Evolutionary conservation across 176 grass and related monocot species (phyloP), one percentile per base, ranked within the genome.

Genomic region (Urochloa ruziziensis): DNA sequence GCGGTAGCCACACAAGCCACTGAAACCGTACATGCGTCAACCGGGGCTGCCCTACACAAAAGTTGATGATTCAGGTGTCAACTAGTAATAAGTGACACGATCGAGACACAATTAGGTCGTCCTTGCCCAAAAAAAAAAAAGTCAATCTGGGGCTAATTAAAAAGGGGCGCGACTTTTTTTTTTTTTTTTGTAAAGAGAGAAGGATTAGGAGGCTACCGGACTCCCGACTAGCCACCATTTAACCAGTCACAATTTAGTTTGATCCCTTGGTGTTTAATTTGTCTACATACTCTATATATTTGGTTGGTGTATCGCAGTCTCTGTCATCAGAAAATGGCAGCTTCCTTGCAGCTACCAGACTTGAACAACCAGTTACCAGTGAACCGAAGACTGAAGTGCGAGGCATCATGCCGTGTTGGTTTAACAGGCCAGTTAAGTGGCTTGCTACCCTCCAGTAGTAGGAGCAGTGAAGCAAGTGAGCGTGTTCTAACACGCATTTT

Each of bases 51-150:
- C 24, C 4, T 24, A 9, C 60, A 24, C 76, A 48, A 66, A 66
- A 2, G 62, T 66, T 80, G 61, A 13, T 80, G 61, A 13, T 52
- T 66, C 61, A 36, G 46, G 43, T 74, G 69, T 83, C 69, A 83
- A 74, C 80, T 24, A n/a, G n/a, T n/a, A 65, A 36, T 40, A 53
- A 27, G 46, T 66, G 70, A 76, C 60, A 75, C 39, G 42, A 49
- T 17, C 3, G 56, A 24, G 44, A 67, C 70, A 63, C 5, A 29
- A 29, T 80, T 56, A 69, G 47, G n/a, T 12, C 33, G n/a, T 12
- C 33, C 48, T 21, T 23, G 43, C 42, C n/a, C n/a, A n/a, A n/a
- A 9, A 39, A 83, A 35, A 56, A 58, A 0, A 79, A 64, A 39
- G 42, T 64, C 81, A 64, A 74, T 39, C 48, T 1, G 32, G 9